A percentile compares a stretch with the other conserved stretches of the same genome.
Conservation (phyloP, 1,284 basidiomycete genomes). For the Naganishia sp. region DNA sequence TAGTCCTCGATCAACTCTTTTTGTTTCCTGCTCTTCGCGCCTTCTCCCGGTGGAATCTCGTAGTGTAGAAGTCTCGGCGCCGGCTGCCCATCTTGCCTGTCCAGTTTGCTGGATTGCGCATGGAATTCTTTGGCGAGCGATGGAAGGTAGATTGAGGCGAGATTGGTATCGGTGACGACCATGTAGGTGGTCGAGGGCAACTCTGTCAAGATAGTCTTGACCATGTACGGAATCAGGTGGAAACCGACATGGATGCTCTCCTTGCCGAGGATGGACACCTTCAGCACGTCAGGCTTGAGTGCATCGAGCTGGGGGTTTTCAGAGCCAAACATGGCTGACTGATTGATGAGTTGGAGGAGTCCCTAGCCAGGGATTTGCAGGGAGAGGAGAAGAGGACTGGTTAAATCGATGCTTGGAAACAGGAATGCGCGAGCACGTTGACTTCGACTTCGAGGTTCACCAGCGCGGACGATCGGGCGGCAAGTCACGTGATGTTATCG, state of each 20-base stretch:
- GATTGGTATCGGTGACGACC: slow-evolving; percentile 87
- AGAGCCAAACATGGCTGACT: slow-evolving; percentile 24
- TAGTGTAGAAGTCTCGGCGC: slow-evolving; percentile 72
- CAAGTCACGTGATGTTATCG: not conserved
- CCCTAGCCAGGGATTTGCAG: not conserved
- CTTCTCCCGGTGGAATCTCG: slow-evolving; percentile 86
- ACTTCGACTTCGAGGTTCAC: not conserved
- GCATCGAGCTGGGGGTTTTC: slow-evolving; percentile 20
- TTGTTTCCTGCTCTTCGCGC: slow-evolving; percentile 83
- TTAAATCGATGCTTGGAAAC: not conserved
- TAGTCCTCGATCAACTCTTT: slow-evolving; percentile 96
- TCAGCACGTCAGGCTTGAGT: slow-evolving; percentile 49
- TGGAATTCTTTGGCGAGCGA: slow-evolving; percentile 70
- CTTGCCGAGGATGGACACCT: slow-evolving; percentile 80
- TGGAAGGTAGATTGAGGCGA: slow-evolving; percentile 74
- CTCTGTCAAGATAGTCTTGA: slow-evolving; percentile 69
- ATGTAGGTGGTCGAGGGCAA: slow-evolving; percentile 87
- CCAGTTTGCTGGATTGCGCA: slow-evolving; percentile 52
- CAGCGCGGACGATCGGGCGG: not conserved
- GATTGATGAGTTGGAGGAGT: not conserved
- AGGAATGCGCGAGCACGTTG: not conserved
- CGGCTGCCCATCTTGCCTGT: slow-evolving; percentile 40
- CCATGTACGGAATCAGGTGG: slow-evolving; percentile 83
- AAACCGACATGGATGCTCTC: slow-evolving; percentile 91
- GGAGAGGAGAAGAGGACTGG: not conserved